Evolutionary conservation across 305 asterid genomes (phyloP).

Genomic region (Striga hermonthica): DNA sequence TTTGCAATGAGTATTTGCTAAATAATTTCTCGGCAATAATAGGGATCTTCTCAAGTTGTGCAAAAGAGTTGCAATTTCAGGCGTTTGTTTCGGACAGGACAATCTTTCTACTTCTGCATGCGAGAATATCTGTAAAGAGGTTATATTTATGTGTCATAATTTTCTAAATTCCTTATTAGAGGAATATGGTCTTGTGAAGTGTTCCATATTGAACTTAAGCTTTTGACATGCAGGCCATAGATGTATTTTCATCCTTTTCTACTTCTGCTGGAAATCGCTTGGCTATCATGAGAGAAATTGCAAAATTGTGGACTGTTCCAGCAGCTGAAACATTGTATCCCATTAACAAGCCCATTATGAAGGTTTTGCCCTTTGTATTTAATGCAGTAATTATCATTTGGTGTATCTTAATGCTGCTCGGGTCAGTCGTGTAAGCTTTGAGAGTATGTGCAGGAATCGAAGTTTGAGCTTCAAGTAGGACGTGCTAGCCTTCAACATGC

Average conservation of each 20-base stretch:
- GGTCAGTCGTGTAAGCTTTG: conserved; percentile 30
- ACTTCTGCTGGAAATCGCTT: conserved; percentile 68
- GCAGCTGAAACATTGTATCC: conserved; percentile 60
- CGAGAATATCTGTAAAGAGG: conserved; percentile 72
- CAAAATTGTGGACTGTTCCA: conserved; percentile 57
- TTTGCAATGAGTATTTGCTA: conserved; percentile 25
- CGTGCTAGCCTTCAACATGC: conserved; percentile 50
- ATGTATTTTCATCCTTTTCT: conserved; percentile 79
- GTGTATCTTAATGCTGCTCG: conserved; percentile 8
- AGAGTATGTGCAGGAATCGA: conserved; percentile 46
- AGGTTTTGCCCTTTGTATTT: conserved; percentile 42
- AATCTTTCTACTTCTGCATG: conserved; percentile 46
- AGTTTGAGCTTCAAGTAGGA: conserved; percentile 57
- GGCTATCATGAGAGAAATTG: conserved; percentile 69
- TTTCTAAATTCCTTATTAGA: conserved; percentile 18
- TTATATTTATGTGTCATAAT: conserved; percentile 30
- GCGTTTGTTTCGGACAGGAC: conserved; percentile 39
- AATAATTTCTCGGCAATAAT: conserved; percentile 33
- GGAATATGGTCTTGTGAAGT: conserved; percentile 19
- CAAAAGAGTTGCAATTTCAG: conserved; percentile 66
- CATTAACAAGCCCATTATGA: conserved; percentile 66
- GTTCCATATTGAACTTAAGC: conserved; percentile 26
- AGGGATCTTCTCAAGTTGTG: conserved; percentile 95
- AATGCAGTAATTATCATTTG: not conserved
- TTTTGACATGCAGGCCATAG: conserved; percentile 69